phyloP scores from a whole-genome alignment of 164 flowering plant genomes.

The Nelumbo lutea region DNA sequence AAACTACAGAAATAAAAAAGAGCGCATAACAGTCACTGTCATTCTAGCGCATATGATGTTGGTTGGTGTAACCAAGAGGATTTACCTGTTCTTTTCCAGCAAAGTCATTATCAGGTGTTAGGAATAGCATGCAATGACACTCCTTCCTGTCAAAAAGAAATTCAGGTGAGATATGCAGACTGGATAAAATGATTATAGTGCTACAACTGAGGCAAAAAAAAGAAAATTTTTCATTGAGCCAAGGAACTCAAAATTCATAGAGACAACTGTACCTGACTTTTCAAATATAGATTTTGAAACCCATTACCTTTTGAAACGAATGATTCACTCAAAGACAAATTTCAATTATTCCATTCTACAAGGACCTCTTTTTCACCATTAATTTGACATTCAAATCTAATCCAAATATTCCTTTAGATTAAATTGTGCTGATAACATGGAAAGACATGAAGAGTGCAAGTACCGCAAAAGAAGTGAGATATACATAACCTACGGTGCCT shows the following conservation, averaged over 20 bases:
- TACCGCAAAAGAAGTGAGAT: too few relatives aligned
- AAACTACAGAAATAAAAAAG: too few relatives aligned
- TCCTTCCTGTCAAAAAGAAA: slow-evolving; percentile 71
- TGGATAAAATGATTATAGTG: background rate
- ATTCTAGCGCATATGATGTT: background rate
- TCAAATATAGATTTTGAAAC: background rate
- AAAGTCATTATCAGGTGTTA: slow-evolving; percentile 94
- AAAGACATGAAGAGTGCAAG: too few relatives aligned
- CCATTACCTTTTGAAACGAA: background rate
- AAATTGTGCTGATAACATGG: too few relatives aligned
- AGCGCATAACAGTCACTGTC: too few relatives aligned
- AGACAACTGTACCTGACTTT: background rate
- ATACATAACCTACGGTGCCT: too few relatives aligned
- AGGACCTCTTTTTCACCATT: background rate
- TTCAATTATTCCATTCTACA: background rate
- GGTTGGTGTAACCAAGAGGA: background rate
- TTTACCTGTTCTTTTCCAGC: slow-evolving; percentile 91
- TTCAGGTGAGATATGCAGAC: background rate
- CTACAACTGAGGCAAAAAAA: background rate
- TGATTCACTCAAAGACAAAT: background rate
- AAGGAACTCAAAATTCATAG: background rate
- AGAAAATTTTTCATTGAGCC: background rate
- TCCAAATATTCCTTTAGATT: too few relatives aligned
- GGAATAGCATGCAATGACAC: slow-evolving; percentile 99
- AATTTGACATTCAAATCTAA: background rate